Evolutionary conservation across 768 basidiomycete genomes (phyloP).

Genomic region (Lactarius hatsudake): DNA sequence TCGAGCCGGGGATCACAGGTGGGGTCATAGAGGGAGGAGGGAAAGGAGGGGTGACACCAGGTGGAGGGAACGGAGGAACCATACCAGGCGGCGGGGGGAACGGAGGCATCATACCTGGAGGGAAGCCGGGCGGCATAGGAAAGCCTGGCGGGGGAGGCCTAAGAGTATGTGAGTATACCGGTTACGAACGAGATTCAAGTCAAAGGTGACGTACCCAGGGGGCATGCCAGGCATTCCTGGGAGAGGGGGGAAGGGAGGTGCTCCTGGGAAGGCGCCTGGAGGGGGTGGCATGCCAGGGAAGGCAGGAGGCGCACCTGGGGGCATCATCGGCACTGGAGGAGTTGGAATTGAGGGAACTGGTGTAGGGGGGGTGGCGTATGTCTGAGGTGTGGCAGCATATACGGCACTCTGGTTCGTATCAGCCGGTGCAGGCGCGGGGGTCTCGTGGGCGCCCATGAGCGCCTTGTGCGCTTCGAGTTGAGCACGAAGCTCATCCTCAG

Average conservation of each 20-base stretch:
- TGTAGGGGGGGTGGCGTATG: conserved; percentile 52
- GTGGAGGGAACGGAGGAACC: conserved; percentile 29
- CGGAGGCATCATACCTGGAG: conserved; percentile 33
- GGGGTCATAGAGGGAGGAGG: conserved; percentile 31
- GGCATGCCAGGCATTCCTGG: conserved; percentile 38
- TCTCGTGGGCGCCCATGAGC: conserved; percentile 71
- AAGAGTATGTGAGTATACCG: conserved; percentile 35
- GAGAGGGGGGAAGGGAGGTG: conserved; percentile 36
- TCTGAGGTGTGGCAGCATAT: conserved; percentile 70
- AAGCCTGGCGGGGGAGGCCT: conserved; percentile 35
- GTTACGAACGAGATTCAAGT: conserved; percentile 34
- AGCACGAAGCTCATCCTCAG: conserved; percentile 79
- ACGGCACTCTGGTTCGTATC: conserved; percentile 54
- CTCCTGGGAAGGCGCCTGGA: conserved; percentile 40
- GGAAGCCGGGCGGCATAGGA: conserved; percentile 35
- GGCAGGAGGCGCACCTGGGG: conserved; percentile 43
- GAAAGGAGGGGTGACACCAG: conserved; percentile 34
- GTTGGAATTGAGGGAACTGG: conserved; percentile 32
- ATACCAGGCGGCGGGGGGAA: conserved; percentile 28
- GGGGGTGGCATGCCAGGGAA: conserved; percentile 47
- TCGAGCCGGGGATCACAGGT: conserved; percentile 31
- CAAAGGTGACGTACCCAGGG: conserved; percentile 38
- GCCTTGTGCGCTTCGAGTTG: conserved; percentile 89
- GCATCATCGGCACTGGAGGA: conserved; percentile 38
- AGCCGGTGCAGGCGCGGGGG: conserved; percentile 37